phyloP scores from a whole-genome alignment of 2,329 filamentous ascomycete species.

The Ophiosphaerella korrae region DNA sequence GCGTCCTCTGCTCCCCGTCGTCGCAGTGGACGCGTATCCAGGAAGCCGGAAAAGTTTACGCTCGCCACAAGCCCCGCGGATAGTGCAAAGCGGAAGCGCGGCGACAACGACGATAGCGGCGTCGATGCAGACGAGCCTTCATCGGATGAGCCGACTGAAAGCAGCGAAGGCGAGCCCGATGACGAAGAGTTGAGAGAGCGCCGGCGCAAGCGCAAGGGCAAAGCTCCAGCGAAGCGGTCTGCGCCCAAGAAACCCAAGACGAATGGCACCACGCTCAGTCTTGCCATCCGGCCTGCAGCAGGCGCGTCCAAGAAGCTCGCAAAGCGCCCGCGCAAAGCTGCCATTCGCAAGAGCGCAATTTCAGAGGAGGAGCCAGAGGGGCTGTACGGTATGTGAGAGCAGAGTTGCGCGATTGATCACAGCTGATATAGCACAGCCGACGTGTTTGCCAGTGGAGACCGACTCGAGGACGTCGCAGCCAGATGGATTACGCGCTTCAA shows the following conservation, averaged over 20 bases:
- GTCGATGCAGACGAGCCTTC: constrained; percentile 30
- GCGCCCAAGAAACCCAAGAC: constrained; percentile 61
- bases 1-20: constrained; percentile 42
- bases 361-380: constrained; percentile 58
- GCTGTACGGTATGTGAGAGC: constrained; percentile 57
- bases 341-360: constrained; percentile 57
- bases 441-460: constrained; percentile 62
- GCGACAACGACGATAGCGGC: constrained; percentile 36
- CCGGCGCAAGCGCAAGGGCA: constrained; percentile 40
- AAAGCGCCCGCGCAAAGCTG: constrained; percentile 55
- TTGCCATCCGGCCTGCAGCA: constrained; percentile 60
- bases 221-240: constrained; percentile 44
- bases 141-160: constrained; percentile 38
- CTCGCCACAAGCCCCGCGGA: constrained; percentile 35
- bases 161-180: constrained; percentile 46
- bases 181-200: constrained; percentile 47
- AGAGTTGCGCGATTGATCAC: neutral
- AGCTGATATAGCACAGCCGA: constrained; percentile 53
- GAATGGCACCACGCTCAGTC: constrained; percentile 55
- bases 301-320: constrained; percentile 47
- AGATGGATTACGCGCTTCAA: constrained; percentile 64
- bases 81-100: constrained; percentile 46
- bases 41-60: constrained; percentile 42
- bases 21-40: constrained; percentile 49
- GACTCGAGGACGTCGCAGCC: constrained; percentile 61